Percentiles rank a stretch among this genome's conserved stretches.
These are phyloP conservation scores for Chrysochromulina tobinii DNA, from an alignment of 78 protist species.

Conservation along the genomic window DNA sequence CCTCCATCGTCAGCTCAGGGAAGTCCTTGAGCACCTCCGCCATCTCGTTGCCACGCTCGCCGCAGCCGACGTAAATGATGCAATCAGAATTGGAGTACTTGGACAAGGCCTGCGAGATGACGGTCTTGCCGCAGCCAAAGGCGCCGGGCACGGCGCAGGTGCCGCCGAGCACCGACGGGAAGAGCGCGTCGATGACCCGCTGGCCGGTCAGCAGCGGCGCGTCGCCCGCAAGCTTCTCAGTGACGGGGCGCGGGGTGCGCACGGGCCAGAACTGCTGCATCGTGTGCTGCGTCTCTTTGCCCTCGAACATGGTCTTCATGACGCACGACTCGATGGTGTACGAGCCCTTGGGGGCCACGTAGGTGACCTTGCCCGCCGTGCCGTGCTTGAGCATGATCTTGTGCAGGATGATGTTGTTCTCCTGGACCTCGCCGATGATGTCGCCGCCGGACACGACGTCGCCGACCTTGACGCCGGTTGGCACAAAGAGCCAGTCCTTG, in stretches of 20 bases:
- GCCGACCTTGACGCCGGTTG: conserved; percentile 71
- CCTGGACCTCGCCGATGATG: conserved; percentile 90
- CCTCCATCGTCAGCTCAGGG: conserved; percentile 58
- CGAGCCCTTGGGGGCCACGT: conserved; percentile 85
- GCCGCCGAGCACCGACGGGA: conserved; percentile 97
- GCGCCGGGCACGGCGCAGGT: conserved; percentile 99
- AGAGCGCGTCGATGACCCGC: conserved; percentile 97
- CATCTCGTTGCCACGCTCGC: conserved; percentile 95
- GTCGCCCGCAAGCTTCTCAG: conserved; percentile 92
- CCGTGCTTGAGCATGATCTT: conserved; percentile 94
- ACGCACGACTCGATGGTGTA: conserved; percentile 80
- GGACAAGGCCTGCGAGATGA: conserved; percentile 98
- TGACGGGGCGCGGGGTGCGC: conserved; percentile 84
- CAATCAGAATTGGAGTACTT: conserved; percentile 99
- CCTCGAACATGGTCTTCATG: conserved; percentile 71
- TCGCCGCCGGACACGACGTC: conserved; percentile 95
- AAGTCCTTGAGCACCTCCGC: conserved; percentile 99
- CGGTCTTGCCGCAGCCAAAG: conserved; percentile 99
- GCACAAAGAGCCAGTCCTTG: conserved; percentile 86
- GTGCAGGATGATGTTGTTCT: conserved; percentile 90
- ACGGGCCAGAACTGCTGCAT: conserved; percentile 99
- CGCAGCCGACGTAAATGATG: conserved; percentile 99
- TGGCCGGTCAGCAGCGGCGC: conserved; percentile 89
- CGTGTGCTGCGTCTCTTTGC: conserved; percentile 47
- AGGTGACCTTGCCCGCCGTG: conserved; percentile 84